phyloP scores from a whole-genome alignment of 1,284 basidiomycete genomes.

The Rhodofomes roseus region DNA sequence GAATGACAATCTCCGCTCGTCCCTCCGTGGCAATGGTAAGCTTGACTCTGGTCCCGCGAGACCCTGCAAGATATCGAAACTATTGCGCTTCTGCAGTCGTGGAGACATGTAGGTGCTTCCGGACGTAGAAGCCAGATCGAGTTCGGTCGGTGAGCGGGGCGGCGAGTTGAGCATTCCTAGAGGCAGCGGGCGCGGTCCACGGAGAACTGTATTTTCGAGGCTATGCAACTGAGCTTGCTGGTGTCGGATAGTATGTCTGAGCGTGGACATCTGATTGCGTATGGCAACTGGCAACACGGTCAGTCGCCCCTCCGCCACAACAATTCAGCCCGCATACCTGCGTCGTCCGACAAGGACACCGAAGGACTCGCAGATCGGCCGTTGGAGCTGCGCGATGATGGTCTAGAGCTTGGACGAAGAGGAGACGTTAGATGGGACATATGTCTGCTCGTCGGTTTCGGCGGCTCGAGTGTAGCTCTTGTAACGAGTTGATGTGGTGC shows the following conservation, averaged over 20 bases:
- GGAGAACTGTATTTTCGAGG: constrained; percentile 61
- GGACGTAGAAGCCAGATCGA: constrained; percentile 24
- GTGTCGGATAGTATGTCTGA: constrained; percentile 75
- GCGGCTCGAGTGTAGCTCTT: neutral
- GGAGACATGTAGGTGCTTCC: constrained; percentile 27
- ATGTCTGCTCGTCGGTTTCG: neutral
- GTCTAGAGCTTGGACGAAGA: constrained; percentile 24
- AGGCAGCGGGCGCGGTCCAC: constrained; percentile 55
- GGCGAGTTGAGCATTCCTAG: constrained; percentile 39
- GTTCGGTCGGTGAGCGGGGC: constrained; percentile 31
- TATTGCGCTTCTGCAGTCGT: constrained; percentile 56
- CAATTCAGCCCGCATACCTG: constrained; percentile 40
- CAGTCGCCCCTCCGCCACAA: neutral
- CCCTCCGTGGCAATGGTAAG: constrained; percentile 62
- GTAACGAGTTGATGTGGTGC: neutral
- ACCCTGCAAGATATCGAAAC: constrained; percentile 65
- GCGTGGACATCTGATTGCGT: constrained; percentile 68
- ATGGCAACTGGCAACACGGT: constrained; percentile 47
- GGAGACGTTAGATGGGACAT: constrained; percentile 3
- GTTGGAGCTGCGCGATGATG: constrained; percentile 54
- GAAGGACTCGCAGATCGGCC: constrained; percentile 45
- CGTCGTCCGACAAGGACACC: constrained; percentile 45
- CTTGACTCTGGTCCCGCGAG: constrained; percentile 72
- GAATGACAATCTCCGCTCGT: constrained; percentile 26
- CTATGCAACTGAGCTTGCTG: constrained; percentile 69